Base-by-base conservation (phyloP, 2,329 filamentous ascomycete species). In the Hymenoscyphus linearis region DNA sequence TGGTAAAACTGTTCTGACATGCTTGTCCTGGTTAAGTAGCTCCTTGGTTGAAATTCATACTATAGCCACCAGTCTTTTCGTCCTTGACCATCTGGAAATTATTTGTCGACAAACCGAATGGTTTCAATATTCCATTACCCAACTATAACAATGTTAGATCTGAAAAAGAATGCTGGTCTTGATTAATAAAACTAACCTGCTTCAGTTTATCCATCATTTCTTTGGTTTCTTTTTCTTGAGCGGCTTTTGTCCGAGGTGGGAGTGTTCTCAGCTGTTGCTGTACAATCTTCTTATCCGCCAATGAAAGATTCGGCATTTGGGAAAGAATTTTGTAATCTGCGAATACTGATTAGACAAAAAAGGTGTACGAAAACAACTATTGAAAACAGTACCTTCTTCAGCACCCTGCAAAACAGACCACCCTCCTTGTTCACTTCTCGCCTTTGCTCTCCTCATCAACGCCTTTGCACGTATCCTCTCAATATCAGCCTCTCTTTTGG, bases 131-230 rank as follows among this genome's bases (percentile, higher is more conserved):
- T 1, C 92, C 91, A 72, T 99, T 96, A 0, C 95, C 95, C 63
- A 99, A 78, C 76, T 90, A 63, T 3, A 44, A 13, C 18, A n/a
- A 44, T 12, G 18, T 56, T 37, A 56, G 54, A n/a, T 2, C 3
- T 53, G 14, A 2, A 3, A 18, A 35, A 22, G n/a, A 16, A 25
- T 36, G 2, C 25, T 16, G 10, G 14, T 16, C 3, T 3, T 55
- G 31, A 37, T 12, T 4, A 27, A 37, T 12, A 7, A 36, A 22
- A 79, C 83, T 77, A 66, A 86, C 84, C 68, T 88, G 86, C 73
- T 96, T 97, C 69, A 99, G 76, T 78, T 98, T 97, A 18, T 89
- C 90, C 92, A 96, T 96, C 92, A 98, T 97, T 77, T 99, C 93
- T 2, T 84, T 87, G 83, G 95, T 91, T 76, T 99, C 95, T 68